Base-by-base conservation (phyloP, 257 asterid genomes). In the Catharanthus roseus region DNA sequence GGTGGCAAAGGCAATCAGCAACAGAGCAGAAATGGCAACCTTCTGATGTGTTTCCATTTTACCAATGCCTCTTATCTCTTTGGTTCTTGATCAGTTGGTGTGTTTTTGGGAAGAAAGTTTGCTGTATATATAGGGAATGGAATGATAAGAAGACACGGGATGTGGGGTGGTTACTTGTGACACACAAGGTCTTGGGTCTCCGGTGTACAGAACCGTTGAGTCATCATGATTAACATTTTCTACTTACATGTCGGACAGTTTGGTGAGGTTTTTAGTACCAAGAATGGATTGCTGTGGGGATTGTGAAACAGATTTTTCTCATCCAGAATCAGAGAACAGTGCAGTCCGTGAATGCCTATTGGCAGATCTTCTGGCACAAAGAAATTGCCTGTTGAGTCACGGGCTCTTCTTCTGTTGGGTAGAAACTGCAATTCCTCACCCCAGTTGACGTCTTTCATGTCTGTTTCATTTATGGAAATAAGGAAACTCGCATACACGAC, bases 41-140 rank as follows among this genome's bases (percentile, higher is more conserved):
- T 75, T 73, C 49, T 75, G 58, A 38, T 23, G 33, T 8, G 70
- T 61, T 75, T 72, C 72, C 83, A 75, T 81, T 5, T 23, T 23
- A 54, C 3, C 4, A n/a, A 7, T 16, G 23, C 55, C 55, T 49
- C n/a, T 3, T 38, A 38, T 3, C 58, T n/a, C 58, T n/a, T 6
- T n/a, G 3, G 58, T 6, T 51, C 12, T 51, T 1, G 12, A 11
- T 51, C 12, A n/a, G 36, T 56, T 10, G 36, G 36, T 56, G 36
- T 9, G 26, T 26, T 26, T 56, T 34, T 12, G 23, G 4, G 61
- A 5, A 54, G 24, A 10, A 24, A 6, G 19, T 9, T 23, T 2
- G 5, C 28, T 15, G 61, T 23, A 54, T 54, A 23, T 23, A n/a
- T 54, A 54, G 61, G 61, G 10, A 23, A 15, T 0, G 16, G n/a